A percentile compares a stretch with the other conserved stretches of the same genome.
phyloP scores from a whole-genome alignment of 768 basidiomycete species.

The Tephrocybe sp. region DNA sequence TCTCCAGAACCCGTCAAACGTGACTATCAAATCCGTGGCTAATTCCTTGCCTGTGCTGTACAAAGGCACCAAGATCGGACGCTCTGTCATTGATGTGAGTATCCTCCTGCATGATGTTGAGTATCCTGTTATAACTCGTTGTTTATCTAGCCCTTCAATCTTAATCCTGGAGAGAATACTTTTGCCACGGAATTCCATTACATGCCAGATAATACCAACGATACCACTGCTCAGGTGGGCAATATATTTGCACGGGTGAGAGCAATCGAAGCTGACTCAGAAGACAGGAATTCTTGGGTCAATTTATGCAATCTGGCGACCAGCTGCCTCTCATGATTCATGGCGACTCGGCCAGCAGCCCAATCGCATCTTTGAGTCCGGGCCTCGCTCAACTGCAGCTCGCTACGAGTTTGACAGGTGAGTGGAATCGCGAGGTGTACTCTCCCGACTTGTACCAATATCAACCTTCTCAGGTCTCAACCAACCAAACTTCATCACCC shows the following conservation, averaged over 20 bases:
- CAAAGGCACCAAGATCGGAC: conserved; percentile 55
- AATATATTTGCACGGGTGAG: no score
- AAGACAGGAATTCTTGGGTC: conserved; percentile 51
- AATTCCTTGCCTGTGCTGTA: conserved; percentile 61
- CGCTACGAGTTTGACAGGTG: conserved; percentile 49
- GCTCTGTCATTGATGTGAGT: conserved; percentile 57
- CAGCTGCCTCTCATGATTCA: conserved; percentile 51
- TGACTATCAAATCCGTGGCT: conserved; percentile 58
- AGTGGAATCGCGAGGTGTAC: background rate
- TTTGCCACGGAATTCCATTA: conserved; percentile 67
- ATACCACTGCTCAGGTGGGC: conserved; percentile 58
- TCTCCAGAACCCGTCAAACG: conserved; percentile 67
- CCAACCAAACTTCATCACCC: conserved; percentile 55
- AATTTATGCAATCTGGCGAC: conserved; percentile 56
- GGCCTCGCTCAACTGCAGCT: conserved; percentile 57
- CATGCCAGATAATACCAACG: conserved; percentile 60
- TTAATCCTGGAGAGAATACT: conserved; percentile 57
- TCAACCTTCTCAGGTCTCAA: conserved; percentile 41
- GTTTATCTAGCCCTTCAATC: conserved; percentile 46
- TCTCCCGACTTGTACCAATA: background rate
- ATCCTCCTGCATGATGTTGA: background rate
- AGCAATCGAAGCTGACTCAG: background rate
- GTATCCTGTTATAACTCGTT: background rate
- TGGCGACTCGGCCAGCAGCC: conserved; percentile 60
- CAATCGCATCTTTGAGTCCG: conserved; percentile 57